These are phyloP conservation scores for Triticum aestivum DNA, from an alignment of 176 grass and related monocot genomes.

Conservation along the genomic window DNA sequence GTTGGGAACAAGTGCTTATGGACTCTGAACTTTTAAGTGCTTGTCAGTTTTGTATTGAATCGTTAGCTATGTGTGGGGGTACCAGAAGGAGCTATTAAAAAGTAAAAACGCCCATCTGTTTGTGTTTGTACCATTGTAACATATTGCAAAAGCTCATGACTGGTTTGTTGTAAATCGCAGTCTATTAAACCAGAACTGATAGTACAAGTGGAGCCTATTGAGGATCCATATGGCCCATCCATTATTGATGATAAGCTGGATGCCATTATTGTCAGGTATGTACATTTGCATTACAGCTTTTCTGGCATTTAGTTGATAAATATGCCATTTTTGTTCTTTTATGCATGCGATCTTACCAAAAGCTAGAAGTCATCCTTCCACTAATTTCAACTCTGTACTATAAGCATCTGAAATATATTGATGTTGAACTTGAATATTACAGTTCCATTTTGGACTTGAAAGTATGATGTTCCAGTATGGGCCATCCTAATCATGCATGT, in stretches of 20 bases:
- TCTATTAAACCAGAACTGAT: slow-evolving; percentile 56
- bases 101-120: background rate
- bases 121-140: background rate
- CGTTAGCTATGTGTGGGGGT: background rate
- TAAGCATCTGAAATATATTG: background rate
- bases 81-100: background rate
- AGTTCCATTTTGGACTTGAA: background rate
- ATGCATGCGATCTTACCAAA: slow-evolving; percentile 3
- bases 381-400: background rate
- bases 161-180: slow-evolving; percentile 29
- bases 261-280: slow-evolving; percentile 70
- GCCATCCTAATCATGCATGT: background rate
- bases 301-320: slow-evolving; percentile 4
- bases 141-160: slow-evolving; percentile 25
- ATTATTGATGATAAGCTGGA: slow-evolving; percentile 61
- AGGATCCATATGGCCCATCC: slow-evolving; percentile 67
- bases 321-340: slow-evolving; percentile 12
- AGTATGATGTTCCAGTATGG: background rate
- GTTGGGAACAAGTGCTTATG: background rate
- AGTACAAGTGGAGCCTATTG: slow-evolving; percentile 69
- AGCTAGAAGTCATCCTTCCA: background rate
- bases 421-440: slow-evolving; percentile 16
- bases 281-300: background rate
- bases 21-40: slow-evolving; percentile 8
- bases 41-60: slow-evolving; percentile 21